Percentiles rank a stretch among this genome's conserved stretches.
Evolutionary conservation across 2,329 filamentous ascomycete species (phyloP).

Genomic region (Colletotrichum australisinense): DNA sequence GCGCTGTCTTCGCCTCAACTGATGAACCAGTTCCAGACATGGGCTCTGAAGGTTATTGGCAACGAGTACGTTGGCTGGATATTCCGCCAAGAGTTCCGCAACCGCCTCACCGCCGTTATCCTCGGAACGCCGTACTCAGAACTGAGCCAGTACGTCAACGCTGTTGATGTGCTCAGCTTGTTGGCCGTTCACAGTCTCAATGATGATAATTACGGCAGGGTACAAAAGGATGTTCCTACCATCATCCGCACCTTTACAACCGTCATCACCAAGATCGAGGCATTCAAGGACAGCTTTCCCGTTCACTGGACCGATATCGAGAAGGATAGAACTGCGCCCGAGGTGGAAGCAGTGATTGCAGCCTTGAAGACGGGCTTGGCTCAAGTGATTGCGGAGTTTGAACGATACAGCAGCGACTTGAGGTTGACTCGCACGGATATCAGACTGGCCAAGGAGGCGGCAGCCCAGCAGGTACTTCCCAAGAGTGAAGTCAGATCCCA

Average conservation of each 20-base stretch:
- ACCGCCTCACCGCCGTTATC: constrained; percentile 73
- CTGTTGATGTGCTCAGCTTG: constrained; percentile 74
- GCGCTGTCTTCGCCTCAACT: constrained; percentile 62
- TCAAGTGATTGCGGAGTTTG: constrained; percentile 77
- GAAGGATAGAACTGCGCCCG: constrained; percentile 64
- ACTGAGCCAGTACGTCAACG: constrained; percentile 75
- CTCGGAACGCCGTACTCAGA: constrained; percentile 81
- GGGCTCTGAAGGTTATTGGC: constrained; percentile 58
- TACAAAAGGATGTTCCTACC: constrained; percentile 81
- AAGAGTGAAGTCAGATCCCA: constrained; percentile 30
- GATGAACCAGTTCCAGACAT: constrained; percentile 58
- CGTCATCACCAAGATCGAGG: constrained; percentile 76
- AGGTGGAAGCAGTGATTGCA: constrained; percentile 77
- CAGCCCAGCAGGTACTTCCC: constrained; percentile 42
- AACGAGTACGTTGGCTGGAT: constrained; percentile 70
- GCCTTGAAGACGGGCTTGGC: constrained; percentile 74
- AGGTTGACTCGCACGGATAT: constrained; percentile 78
- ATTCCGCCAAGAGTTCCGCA: constrained; percentile 77
- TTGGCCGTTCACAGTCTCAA: constrained; percentile 79
- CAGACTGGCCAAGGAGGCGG: constrained; percentile 76
- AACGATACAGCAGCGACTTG: constrained; percentile 77
- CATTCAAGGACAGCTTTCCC: constrained; percentile 68
- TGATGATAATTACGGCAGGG: constrained; percentile 88
- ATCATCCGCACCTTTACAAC: constrained; percentile 80
- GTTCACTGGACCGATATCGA: constrained; percentile 85